Evolutionary conservation across 495 filamentous ascomycete species (phyloP), one percentile per base, ranked within the genome.

Genomic region (Jackrogersella multiformis): DNA sequence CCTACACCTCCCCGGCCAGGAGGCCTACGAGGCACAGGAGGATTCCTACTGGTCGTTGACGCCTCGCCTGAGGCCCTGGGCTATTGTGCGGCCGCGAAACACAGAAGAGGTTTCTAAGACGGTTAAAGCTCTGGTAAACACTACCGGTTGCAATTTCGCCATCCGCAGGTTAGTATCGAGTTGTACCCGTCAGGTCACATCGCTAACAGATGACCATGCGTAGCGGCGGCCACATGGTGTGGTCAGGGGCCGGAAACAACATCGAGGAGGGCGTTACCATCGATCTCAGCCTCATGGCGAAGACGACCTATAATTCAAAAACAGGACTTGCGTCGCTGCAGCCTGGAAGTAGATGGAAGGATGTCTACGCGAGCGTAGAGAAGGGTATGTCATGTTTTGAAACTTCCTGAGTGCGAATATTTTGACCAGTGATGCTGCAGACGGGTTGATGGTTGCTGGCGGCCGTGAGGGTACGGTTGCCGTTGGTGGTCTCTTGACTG

Each of bases 401-500:
- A 5, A 30, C 26, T 2, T 80, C 81, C 56, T 76, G 10, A 71
- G 0, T 74, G 81, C 1, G 72, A 76, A 69, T 15, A 74, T 75
- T 8, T 73, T 74, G 39, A 46, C 61, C 30, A 82, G 82, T 54
- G 57, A 15, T 0, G 15, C 9, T 34, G 26, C 6, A 68, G 57
- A 81, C 21, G 79, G 81, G 8, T 68, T 85, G 4, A 80, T 84
- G 8, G 73, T 87, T 3, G 73, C 77, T 16, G 88, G 87, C 8
- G 87, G 87, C 8, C 81, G 88, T n/a, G 79, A 78, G 15, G 60
- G 79, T 0, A 73, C 73, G 6, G 81, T 90, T 39, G 88, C 88
- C 21, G 83, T 88, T 1, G 81, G 84, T 23, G 88, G 88, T 9
- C 70, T 88, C 13, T 77, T 80, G n/a, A 81, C 87, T 5, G 87